phyloP scores from a whole-genome alignment of 2,329 filamentous ascomycete species.

The Saccharata proteae region DNA sequence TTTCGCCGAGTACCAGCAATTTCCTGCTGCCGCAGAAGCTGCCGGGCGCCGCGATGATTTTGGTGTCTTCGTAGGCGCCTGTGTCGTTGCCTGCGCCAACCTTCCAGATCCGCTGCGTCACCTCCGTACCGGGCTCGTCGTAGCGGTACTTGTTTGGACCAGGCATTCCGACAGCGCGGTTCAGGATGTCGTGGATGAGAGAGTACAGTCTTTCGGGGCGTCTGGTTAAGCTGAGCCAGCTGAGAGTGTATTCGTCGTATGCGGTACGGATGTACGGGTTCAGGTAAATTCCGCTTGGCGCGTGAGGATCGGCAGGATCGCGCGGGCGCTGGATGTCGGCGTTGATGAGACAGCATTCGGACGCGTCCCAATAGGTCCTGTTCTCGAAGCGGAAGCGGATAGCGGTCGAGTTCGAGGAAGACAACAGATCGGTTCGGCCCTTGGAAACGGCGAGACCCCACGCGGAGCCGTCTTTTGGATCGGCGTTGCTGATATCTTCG shows the following conservation, averaged over 20 bases:
- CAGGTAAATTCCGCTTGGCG: slow-evolving; percentile 51
- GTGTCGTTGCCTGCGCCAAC: slow-evolving; percentile 20
- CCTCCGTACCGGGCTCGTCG: slow-evolving; percentile 45
- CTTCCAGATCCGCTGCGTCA: slow-evolving; percentile 42
- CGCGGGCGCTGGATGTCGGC: slow-evolving; percentile 29
- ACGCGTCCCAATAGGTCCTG: slow-evolving; percentile 34
- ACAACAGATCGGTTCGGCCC: slow-evolving; percentile 6
- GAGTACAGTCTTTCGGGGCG: slow-evolving; percentile 55
- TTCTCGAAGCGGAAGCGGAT: slow-evolving; percentile 31
- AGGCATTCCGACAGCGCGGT: slow-evolving; percentile 44
- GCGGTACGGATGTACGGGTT: slow-evolving; percentile 65
- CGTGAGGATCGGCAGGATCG: slow-evolving; percentile 6
- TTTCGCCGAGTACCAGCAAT: slow-evolving; percentile 36
- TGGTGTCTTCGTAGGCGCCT: slow-evolving; percentile 27
- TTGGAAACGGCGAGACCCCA: slow-evolving; percentile 7
- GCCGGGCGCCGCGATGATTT: slow-evolving; percentile 42
- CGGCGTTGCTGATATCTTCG: slow-evolving; percentile 2
- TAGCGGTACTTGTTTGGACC: slow-evolving; percentile 47
- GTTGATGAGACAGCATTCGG: slow-evolving; percentile 37
- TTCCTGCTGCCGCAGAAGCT: slow-evolving; percentile 46
- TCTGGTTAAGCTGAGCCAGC: slow-evolving; percentile 47
- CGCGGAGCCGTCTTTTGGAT: slow-evolving; percentile 6
- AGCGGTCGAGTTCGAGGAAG: slow-evolving; percentile 20
- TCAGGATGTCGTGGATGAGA: slow-evolving; percentile 46
- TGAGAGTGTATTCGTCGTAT: slow-evolving; percentile 46